Percentiles rank a stretch among this genome's conserved stretches.
These are phyloP conservation scores for Dryadomyces sulphureus DNA, from an alignment of 2,329 filamentous ascomycete genomes.

Conservation along the genomic window DNA sequence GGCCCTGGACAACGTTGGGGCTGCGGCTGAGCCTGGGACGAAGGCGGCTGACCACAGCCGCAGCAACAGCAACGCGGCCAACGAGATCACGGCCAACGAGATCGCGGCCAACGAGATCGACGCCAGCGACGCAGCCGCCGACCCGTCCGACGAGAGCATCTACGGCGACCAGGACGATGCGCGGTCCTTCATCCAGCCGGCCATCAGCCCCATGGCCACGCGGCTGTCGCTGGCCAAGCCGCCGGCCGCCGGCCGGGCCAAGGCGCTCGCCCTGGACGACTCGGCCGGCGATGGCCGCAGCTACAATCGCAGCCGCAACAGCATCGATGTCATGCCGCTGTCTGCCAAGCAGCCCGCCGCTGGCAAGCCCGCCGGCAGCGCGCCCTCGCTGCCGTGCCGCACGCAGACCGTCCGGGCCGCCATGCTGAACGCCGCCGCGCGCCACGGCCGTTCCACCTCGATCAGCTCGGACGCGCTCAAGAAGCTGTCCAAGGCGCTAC, in stretches of 20 bases:
- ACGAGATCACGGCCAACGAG: too few relatives aligned
- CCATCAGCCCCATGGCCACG: constrained; percentile 41
- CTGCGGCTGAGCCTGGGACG: not conserved
- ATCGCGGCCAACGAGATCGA: not conserved
- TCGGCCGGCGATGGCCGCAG: not conserved
- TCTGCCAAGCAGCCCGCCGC: too few relatives aligned
- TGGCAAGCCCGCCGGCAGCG: too few relatives aligned
- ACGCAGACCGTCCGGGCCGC: constrained; percentile 4
- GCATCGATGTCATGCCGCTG: not conserved
- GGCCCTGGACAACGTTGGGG: not conserved
- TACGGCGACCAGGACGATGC: constrained; percentile 39
- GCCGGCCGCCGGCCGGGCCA: constrained; percentile 41
- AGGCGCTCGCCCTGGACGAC: constrained; percentile 33
- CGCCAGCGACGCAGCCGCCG: not conserved
- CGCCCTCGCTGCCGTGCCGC: not conserved
- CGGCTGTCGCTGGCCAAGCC: constrained; percentile 39
- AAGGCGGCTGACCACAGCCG: too few relatives aligned
- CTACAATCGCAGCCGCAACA: not conserved
- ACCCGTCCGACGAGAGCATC: constrained; percentile 18
- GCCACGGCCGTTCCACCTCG: constrained; percentile 37
- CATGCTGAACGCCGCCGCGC: constrained; percentile 2
- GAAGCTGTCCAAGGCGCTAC: constrained; percentile 39
- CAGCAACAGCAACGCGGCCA: too few relatives aligned
- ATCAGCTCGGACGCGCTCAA: constrained; percentile 42
- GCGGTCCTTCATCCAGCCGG: constrained; percentile 43